These are phyloP conservation scores for Dorcoceras hygrometricum DNA, from an alignment of 257 asterid genomes.

Conservation along the genomic window DNA sequence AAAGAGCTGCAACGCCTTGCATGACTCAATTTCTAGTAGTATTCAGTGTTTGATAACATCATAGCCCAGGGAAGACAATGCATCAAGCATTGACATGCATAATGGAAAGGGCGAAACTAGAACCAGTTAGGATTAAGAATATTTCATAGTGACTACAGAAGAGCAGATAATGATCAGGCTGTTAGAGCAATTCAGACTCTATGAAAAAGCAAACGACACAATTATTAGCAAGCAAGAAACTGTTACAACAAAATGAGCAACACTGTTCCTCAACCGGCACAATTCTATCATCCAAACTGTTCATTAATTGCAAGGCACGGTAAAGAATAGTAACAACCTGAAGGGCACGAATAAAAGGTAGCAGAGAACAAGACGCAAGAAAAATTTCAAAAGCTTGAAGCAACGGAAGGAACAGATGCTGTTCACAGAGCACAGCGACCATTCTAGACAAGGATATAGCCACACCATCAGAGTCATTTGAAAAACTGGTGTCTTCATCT, in stretches of 20 bases:
- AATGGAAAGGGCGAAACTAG: slow-evolving; percentile 17
- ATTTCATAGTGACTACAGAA: slow-evolving; percentile 8
- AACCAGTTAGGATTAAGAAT: slow-evolving; percentile 9
- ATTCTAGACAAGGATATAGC: slow-evolving; percentile 70
- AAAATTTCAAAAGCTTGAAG: slow-evolving; percentile 94
- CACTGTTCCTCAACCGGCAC: slow-evolving; percentile 15
- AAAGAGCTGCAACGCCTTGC: background rate
- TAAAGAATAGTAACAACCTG: slow-evolving; percentile 58
- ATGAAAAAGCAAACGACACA: slow-evolving; percentile 10
- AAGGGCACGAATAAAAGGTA: slow-evolving; percentile 91
- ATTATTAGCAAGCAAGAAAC: slow-evolving; percentile 14
- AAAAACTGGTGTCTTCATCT: slow-evolving; percentile 41
- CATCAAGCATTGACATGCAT: slow-evolving; percentile 15
- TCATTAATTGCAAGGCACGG: slow-evolving; percentile 14
- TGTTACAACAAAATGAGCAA: slow-evolving; percentile 10
- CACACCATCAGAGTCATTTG: slow-evolving; percentile 53
- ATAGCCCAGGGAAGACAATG: slow-evolving; percentile 6
- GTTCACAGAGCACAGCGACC: slow-evolving; percentile 94
- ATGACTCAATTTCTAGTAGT: slow-evolving; percentile 18
- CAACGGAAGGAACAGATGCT: slow-evolving; percentile 79
- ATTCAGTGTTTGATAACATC: background rate
- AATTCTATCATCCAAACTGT: slow-evolving; percentile 12
- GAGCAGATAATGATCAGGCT: slow-evolving; percentile 9
- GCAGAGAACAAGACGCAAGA: slow-evolving; percentile 94
- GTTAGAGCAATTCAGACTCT: slow-evolving; percentile 15